Evolutionary conservation across 1,284 basidiomycete genomes (phyloP).

Genomic region (Sanghuangporus sanghuang): DNA sequence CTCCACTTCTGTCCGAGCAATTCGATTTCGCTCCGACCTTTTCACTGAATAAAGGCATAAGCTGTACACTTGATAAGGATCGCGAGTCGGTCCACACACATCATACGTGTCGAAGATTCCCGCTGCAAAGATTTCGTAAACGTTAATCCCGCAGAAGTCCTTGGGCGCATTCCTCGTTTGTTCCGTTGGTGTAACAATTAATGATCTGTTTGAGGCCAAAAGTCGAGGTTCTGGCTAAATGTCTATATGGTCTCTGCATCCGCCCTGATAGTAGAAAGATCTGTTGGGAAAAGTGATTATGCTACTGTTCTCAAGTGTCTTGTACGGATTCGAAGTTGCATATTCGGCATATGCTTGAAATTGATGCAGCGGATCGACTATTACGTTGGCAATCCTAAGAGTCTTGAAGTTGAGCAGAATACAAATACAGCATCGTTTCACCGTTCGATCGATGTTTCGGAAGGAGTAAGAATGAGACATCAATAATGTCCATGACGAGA

Average conservation of each 20-base stretch:
- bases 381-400: conserved; percentile 57
- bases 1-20: conserved; percentile 40
- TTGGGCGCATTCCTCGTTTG: conserved; percentile 42
- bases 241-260: conserved; percentile 44
- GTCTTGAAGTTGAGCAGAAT: conserved; percentile 49
- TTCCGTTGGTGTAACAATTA: conserved; percentile 42
- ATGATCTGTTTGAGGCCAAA: conserved; percentile 35
- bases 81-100: conserved; percentile 42
- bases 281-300: conserved; percentile 37
- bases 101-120: conserved; percentile 51
- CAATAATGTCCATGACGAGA: too few species aligned
- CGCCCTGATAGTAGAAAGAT: conserved; percentile 39
- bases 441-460: too few species aligned
- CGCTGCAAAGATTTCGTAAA: conserved; percentile 45
- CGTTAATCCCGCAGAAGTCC: conserved; percentile 65
- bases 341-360: conserved; percentile 54
- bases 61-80: conserved; percentile 34
- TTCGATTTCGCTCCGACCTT: conserved; percentile 46
- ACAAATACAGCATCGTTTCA: too few species aligned
- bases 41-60: conserved; percentile 15
- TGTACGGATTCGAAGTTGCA: conserved; percentile 50
- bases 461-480: too few species aligned
- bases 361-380: conserved; percentile 56
- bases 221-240: not conserved
- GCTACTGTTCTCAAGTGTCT: conserved; percentile 40